phyloP scores from a whole-genome alignment of 768 basidiomycete species.

The Mycena filopes region DNA sequence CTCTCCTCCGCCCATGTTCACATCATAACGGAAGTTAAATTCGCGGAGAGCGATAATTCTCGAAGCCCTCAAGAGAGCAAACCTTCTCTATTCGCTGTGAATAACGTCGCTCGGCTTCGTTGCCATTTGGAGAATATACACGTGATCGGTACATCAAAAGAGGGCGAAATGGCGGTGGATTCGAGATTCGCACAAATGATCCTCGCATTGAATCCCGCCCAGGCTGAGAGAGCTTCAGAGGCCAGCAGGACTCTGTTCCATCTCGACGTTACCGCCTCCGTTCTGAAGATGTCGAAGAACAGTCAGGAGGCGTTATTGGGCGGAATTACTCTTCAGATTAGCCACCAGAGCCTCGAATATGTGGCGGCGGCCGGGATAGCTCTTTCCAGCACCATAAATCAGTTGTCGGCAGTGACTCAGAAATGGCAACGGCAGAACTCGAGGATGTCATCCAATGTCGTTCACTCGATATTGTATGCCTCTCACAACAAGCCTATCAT shows the following conservation, averaged over 20 bases:
- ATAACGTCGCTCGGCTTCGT: conserved; percentile 14
- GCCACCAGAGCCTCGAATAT: conserved; percentile 57
- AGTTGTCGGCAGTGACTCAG: conserved; percentile 38
- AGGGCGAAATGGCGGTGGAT: not conserved
- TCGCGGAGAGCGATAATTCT: conserved; percentile 45
- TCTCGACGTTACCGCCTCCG: conserved; percentile 6
- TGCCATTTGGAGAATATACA: conserved; percentile 14
- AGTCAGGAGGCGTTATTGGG: conserved; percentile 17
- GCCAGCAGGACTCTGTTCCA: not conserved
- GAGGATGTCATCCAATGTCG: conserved; percentile 48
- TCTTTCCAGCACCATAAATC: conserved; percentile 38
- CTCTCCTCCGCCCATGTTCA: conserved; percentile 54
- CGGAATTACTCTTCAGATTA: conserved; percentile 38
- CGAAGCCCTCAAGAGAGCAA: conserved; percentile 33
- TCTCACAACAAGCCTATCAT: conserved; percentile 64
- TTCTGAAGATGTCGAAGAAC: conserved; percentile 12
- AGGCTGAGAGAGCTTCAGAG: not conserved
- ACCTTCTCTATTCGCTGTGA: conserved; percentile 24
- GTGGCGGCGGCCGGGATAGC: conserved; percentile 47
- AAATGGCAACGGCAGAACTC: conserved; percentile 44
- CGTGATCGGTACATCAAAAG: conserved; percentile 12
- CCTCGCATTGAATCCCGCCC: conserved; percentile 12
- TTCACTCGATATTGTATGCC: conserved; percentile 60
- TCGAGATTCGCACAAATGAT: conserved; percentile 11
- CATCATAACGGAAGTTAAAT: conserved; percentile 59